Evolutionary conservation across 2,329 filamentous ascomycete species (phyloP), one percentile per base, ranked within the genome.

Genomic region (Epichloe festucae): DNA sequence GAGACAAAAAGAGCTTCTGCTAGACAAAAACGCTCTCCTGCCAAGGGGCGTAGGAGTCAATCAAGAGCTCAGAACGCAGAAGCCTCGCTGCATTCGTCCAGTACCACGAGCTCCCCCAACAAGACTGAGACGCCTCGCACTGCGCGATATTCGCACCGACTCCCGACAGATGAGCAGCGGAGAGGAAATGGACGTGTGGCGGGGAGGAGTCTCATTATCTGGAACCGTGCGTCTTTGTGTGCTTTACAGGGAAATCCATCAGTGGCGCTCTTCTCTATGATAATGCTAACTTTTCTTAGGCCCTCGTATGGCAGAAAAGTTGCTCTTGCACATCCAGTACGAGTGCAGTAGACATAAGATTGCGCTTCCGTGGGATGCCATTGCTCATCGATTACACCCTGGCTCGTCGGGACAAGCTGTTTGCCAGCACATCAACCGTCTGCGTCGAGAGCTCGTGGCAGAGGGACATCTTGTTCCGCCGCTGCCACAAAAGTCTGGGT

Each of bases 271-370:
- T 31, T 31, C 31, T 4, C 4, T 4, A 31, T 31, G 4, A 4
- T 10, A 4, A 31, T 31, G 31, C 31, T 31, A 1, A 31, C 8
- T 31, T 3, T 48, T 34, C 17, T 38, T n/a, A 76, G 72, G 70
- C 1, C 66, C 70, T 10, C 67, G 71, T 10, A 75, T 75, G 70
- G 60, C 64, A 0, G 72, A 75, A 39, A 75, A 74, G 57, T 55
- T 73, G 0, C 52, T 74, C 0, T 59, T 74, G 0, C 58, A 67
- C 51, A 55, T 73, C 0, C 60, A 68, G 11, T 74, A 71, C 36
- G 72, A 74, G 55, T 66, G 61, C 38, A 52, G 53, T 12, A 56
- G 63, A 5, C 56, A 62, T 46, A 62, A 61, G 31, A 57, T 67
- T 23, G 58, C 63, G 1, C 11, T 73, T 0, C 69, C 70, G 0